Percentiles rank a stretch among this genome's conserved stretches.
Conservation (phyloP, 176 grass and related monocot genomes). For the Hordeum marinum region DNA sequence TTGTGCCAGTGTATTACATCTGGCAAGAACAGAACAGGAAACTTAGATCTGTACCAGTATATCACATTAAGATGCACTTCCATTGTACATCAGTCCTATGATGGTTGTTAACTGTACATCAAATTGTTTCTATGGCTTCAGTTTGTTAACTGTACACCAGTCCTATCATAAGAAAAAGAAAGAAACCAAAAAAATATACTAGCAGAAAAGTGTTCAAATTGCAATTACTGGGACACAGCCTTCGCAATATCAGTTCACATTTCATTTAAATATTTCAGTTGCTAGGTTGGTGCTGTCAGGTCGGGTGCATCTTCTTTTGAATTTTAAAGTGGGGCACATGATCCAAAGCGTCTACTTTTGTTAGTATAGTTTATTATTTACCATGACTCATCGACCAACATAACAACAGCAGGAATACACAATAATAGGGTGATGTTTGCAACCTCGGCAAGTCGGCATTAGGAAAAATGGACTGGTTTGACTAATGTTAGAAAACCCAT, state of each 20-base stretch:
- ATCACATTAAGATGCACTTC: background rate
- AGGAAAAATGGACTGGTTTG: constrained; percentile 8
- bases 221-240: background rate
- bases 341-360: background rate
- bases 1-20: constrained; percentile 3
- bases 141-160: background rate
- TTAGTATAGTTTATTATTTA: background rate
- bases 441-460: background rate
- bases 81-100: background rate
- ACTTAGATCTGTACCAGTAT: background rate
- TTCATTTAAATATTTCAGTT: constrained; percentile 23
- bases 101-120: background rate
- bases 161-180: background rate
- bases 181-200: background rate
- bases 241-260: background rate
- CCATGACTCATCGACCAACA: background rate
- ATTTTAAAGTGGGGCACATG: constrained; percentile 15
- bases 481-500: background rate
- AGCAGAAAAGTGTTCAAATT: background rate
- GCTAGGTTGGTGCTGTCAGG: constrained; percentile 22
- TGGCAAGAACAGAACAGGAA: background rate
- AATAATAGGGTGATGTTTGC: background rate
- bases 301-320: constrained; percentile 24
- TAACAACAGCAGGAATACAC: constrained; percentile 7
- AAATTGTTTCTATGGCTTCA: background rate